Evolutionary conservation across 495 filamentous ascomycete genomes (phyloP).

Genomic region (Podospora didyma): DNA sequence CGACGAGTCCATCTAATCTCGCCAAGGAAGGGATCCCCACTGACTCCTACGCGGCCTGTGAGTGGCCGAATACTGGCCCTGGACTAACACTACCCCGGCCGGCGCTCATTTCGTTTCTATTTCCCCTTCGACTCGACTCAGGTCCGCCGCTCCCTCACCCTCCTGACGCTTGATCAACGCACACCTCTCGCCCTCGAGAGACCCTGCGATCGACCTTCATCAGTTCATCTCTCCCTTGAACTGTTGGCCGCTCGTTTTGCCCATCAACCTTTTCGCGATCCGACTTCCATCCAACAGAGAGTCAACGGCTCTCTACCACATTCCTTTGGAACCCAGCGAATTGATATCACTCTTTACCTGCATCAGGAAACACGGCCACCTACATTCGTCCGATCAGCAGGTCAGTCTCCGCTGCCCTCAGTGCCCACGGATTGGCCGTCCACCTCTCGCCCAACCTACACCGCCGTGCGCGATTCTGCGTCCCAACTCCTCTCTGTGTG

Average conservation of each 20-base stretch:
- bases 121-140: conserved; percentile 19
- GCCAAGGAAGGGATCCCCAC: conserved; percentile 29
- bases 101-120: conserved; percentile 35
- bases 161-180: conserved; percentile 18
- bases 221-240: conserved; percentile 28
- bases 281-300: conserved; percentile 48
- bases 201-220: conserved; percentile 15
- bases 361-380: conserved; percentile 12
- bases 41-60: background rate
- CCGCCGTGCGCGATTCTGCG: too few species aligned
- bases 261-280: conserved; percentile 16
- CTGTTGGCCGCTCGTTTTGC: conserved; percentile 26
- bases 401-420: background rate
- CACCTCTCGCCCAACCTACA: too few species aligned
- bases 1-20: conserved; percentile 24
- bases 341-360: conserved; percentile 12
- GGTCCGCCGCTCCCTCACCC: conserved; percentile 6
- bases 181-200: conserved; percentile 24
- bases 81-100: conserved; percentile 16
- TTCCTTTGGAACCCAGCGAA: conserved; percentile 50
- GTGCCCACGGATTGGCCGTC: too few species aligned
- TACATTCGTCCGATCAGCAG: conserved; percentile 10
- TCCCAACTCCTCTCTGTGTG: background rate
- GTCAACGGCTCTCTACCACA: conserved; percentile 51
- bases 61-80: conserved; percentile 1